Conservation (phyloP, 352 stramenopile species). For the Phytophthora pinifolia region DNA sequence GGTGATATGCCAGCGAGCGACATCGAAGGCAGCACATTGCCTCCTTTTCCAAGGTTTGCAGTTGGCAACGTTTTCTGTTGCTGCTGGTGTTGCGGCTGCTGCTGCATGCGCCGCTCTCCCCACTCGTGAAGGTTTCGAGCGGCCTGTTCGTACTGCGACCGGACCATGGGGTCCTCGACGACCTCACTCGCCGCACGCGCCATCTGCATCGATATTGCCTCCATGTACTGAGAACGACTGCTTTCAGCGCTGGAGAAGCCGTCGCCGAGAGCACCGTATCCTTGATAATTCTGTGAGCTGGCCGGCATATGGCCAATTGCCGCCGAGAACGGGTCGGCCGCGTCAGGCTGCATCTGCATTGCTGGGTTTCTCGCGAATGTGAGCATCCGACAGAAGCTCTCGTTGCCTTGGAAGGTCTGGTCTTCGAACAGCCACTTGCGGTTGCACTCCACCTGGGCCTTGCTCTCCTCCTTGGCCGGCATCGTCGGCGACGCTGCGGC, state of each 20-base stretch:
- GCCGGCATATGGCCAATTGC: slow-evolving; percentile 34
- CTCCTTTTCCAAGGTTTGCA: not conserved
- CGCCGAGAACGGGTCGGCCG: slow-evolving; percentile 24
- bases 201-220: slow-evolving; percentile 27
- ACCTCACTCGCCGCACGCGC: slow-evolving; percentile 21
- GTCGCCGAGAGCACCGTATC: slow-evolving; percentile 4
- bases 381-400: slow-evolving; percentile 29
- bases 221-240: slow-evolving; percentile 24
- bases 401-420: slow-evolving; percentile 29
- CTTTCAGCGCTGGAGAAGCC: slow-evolving; percentile 7
- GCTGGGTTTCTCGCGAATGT: slow-evolving; percentile 28
- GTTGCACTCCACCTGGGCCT: slow-evolving; percentile 21
- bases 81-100: too few relatives aligned
- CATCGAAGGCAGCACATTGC: slow-evolving; percentile 11
- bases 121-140: slow-evolving; percentile 35
- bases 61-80: slow-evolving; percentile 3
- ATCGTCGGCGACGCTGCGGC: slow-evolving; percentile 1
- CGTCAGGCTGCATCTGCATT: slow-evolving; percentile 1
- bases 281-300: slow-evolving; percentile 2
- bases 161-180: slow-evolving; percentile 28
- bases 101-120: slow-evolving; percentile 29
- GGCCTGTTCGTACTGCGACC: slow-evolving; percentile 31
- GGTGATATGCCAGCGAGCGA: slow-evolving; percentile 29
- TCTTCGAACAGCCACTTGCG: slow-evolving; percentile 37
- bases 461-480: slow-evolving; percentile 16